Base-by-base conservation (phyloP, 2,329 filamentous ascomycete genomes). In the Davidsoniella eucalypti region DNA sequence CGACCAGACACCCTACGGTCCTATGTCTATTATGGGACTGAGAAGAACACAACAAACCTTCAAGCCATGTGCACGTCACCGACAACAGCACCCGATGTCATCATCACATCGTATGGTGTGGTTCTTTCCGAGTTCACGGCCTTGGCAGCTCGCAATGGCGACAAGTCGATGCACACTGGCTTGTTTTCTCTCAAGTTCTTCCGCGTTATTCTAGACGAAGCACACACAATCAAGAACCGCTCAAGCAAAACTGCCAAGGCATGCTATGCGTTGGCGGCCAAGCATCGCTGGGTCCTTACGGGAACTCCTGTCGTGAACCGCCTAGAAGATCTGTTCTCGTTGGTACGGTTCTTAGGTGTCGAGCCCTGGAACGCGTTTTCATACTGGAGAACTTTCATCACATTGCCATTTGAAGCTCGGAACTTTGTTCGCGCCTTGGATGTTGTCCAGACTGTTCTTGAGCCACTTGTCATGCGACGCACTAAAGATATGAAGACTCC, bases 401-500 rank as follows among this genome's bases (percentile, higher is more conserved):
- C 92, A 0, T 82, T 94, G 1, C 92, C 92, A 0, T 98, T 98
- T 56, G 92, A 98, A 63, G 90, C 87, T 0, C 92, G 92, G 57
- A 84, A 98, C 55, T 95, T 94, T 61, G 78, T 95, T 57, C 81
- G 88, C 4, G 92, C 92, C 0, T 71, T 98, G 6, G 92, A 96
- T 61, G 92, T 98, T 2, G 92, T 98, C 1, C 92, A 98, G 62
- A 98, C 90, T 0, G 90, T 98, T 0, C 68, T 98, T 4, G 92
- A 98, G 61, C 92, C 92, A 6, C 68, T 98, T n/a, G 92, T 98
- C 7, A 79, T 98, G 64, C 78, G 92, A 42, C 77, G 92, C 54
- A 98, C 92, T 0, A 98, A 98, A 62, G 88, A 94, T 55, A 98
- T 98, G 92, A 94, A 87, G 65, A 96, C 87, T 0, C 90, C 92